Base-by-base conservation (phyloP, 2,329 filamentous ascomycete species). In the Clarireedia homoeocarpa region DNA sequence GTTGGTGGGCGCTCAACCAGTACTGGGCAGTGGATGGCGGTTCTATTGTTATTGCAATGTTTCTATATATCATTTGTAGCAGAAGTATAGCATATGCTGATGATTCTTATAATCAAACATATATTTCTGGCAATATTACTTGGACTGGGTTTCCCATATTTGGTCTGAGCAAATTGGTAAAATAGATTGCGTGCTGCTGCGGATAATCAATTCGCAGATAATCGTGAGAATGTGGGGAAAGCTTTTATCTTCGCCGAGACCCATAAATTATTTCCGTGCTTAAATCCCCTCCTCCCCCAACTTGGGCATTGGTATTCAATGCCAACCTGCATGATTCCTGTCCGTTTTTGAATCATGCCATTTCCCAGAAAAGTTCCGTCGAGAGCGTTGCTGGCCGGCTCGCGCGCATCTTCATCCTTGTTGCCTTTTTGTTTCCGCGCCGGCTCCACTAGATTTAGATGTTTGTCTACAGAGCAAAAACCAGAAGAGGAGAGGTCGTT, bases 401-500 rank as follows among this genome's bases (percentile, higher is more conserved):
- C 65, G 23, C 59, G 58, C 48, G 58, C 51, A 38, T 55, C 56
- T 17, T 49, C 47, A 9, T 36, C 38, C 42, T 44, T 34, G 54
- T 39, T 59, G 38, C 59, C 20, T 53, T 45, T 60, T 59, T 61
- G 54, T 60, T 57, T 63, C 38, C 58, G 59, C 57, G 49, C 38
- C 2, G 42, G 58, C 14, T 46, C 59, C 26, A 38, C 46, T 27
- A 49, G 52, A 52, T 60, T 55, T 51, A 64, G 40, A 47, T 62
- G 60, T 57, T 65, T 59, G 53, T 66, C 66, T 7, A 64, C 65
- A 38, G 61, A 66, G 38, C 58, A 61, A 36, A 58, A 59, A 20
- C 20, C 45, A 42, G 51, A 48, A 4, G 56, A 63, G n/a, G 65
- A 63, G 4, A 62, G 59, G 36, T 62, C 73, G 3, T 84, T 84